Conservation (phyloP, 805 yeast genomes). For the Candida parachauliodes region DNA sequence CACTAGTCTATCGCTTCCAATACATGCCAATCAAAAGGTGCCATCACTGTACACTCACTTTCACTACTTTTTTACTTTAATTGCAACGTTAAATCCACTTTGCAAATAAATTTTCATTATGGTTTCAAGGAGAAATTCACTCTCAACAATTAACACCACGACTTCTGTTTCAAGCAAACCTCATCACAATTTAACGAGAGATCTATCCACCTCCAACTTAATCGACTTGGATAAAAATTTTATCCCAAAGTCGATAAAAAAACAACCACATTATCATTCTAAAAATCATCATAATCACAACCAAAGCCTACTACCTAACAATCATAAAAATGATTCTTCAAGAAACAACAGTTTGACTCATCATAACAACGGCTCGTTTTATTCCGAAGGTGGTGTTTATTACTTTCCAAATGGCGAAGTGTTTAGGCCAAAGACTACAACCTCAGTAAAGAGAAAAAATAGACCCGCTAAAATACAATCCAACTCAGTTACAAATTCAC, state of each 20-base stretch:
- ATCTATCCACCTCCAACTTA: constrained; percentile 37
- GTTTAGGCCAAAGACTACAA: constrained; percentile 43
- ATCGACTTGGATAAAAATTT: constrained; percentile 37
- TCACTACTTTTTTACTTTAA: too few species aligned
- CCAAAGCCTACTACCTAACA: not conserved
- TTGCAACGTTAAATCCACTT: too few species aligned
- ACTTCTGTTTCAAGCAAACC: constrained; percentile 10
- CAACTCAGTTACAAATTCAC: too few species aligned
- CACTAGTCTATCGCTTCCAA: too few species aligned
- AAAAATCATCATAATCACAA: not conserved
- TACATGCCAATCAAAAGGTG: too few species aligned
- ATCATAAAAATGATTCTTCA: not conserved
- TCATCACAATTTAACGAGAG: constrained; percentile 14
- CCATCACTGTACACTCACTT: too few species aligned
- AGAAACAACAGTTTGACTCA: not conserved
- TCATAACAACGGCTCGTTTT: not conserved
- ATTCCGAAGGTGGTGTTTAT: constrained; percentile 16
- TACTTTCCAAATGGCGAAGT: constrained; percentile 55
- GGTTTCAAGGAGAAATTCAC: constrained; percentile 28
- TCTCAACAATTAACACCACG: constrained; percentile 25
- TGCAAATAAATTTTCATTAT: too few species aligned
- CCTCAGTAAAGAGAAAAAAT: constrained; percentile 25
- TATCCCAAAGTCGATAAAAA: constrained; percentile 32
- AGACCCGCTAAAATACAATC: constrained; percentile 32
- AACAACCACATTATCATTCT: constrained; percentile 3